phyloP scores from a whole-genome alignment of 192 early-diverging fungal genomes.

The Coemansia sp. region DNA sequence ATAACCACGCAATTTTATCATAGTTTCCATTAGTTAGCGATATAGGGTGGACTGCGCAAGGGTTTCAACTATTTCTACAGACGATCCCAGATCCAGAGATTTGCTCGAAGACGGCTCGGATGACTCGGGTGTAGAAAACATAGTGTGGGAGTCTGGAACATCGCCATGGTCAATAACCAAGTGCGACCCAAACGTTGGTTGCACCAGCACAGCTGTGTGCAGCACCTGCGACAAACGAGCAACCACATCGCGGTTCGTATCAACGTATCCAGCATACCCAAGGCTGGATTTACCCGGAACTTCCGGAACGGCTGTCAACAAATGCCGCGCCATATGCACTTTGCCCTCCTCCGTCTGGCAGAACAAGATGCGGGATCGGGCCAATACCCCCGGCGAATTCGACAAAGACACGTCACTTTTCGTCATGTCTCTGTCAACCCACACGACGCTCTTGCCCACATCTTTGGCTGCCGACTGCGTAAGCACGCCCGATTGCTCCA shows the following conservation, averaged over 20 bases:
- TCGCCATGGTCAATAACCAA: conserved; percentile 15
- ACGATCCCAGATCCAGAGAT: not conserved
- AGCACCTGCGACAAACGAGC: conserved; percentile 25
- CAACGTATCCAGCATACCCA: conserved; percentile 23
- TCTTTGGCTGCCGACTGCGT: not conserved
- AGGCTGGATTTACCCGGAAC: not conserved
- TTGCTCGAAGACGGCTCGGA: not conserved
- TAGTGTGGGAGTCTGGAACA: conserved; percentile 25
- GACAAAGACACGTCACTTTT: conserved; percentile 1
- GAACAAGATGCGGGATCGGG: conserved; percentile 18
- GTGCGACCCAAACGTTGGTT: not conserved
- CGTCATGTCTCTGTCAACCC: conserved; percentile 13
- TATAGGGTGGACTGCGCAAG: not conserved
- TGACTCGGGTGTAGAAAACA: not conserved
- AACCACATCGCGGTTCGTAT: conserved; percentile 36
- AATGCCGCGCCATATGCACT: conserved; percentile 33
- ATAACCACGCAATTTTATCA: too few relatives aligned
- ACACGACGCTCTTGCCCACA: conserved; percentile 19
- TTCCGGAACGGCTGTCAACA: conserved; percentile 10
- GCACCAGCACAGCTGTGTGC: conserved; percentile 11
- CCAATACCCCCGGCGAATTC: conserved; percentile 4
- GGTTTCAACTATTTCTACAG: not conserved
- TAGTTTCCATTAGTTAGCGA: not conserved
- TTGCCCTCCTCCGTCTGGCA: conserved; percentile 50
- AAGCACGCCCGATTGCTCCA: conserved; percentile 10